Evolutionary conservation across 2,329 filamentous ascomycete species (phyloP).

Genomic region (Diaporthe vexans): DNA sequence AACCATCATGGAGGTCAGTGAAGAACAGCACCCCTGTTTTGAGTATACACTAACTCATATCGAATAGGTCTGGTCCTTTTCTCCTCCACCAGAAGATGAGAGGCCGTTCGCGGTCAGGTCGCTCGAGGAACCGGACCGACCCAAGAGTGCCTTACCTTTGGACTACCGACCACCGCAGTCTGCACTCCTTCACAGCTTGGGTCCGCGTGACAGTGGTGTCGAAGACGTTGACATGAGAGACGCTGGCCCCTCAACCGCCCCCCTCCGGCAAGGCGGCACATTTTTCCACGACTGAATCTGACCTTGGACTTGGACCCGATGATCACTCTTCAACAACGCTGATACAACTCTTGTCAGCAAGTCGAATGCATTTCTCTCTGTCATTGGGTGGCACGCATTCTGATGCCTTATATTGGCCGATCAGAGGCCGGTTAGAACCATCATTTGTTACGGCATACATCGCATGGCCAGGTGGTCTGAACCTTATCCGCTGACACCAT

Average conservation of each 20-base stretch:
- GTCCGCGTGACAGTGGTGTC: constrained; percentile 51
- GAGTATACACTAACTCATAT: constrained; percentile 47
- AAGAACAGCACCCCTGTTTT: background rate
- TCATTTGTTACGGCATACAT: constrained; percentile 37
- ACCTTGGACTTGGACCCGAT: background rate
- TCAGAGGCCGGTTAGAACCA: constrained; percentile 14
- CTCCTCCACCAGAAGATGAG: constrained; percentile 82
- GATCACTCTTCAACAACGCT: background rate
- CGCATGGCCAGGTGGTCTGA: constrained; percentile 35
- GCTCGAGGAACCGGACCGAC: constrained; percentile 61
- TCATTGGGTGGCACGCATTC: constrained; percentile 18
- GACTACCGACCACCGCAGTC: constrained; percentile 56
- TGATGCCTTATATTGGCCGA: constrained; percentile 7
- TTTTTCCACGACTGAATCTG: constrained; percentile 64
- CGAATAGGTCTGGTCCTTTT: constrained; percentile 90
- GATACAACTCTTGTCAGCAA: background rate
- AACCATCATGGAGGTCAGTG: constrained; percentile 95
- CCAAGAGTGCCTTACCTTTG: constrained; percentile 65
- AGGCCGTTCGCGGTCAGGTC: constrained; percentile 63
- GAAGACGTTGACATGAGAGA: constrained; percentile 71
- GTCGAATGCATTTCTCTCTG: background rate
- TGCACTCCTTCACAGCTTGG: constrained; percentile 49
- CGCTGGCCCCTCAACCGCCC: constrained; percentile 68
- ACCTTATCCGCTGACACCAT: constrained; percentile 25
- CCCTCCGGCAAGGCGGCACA: constrained; percentile 61